Conservation (phyloP, 177 flowering plant genomes). For the Vitis hybrid region DNA sequence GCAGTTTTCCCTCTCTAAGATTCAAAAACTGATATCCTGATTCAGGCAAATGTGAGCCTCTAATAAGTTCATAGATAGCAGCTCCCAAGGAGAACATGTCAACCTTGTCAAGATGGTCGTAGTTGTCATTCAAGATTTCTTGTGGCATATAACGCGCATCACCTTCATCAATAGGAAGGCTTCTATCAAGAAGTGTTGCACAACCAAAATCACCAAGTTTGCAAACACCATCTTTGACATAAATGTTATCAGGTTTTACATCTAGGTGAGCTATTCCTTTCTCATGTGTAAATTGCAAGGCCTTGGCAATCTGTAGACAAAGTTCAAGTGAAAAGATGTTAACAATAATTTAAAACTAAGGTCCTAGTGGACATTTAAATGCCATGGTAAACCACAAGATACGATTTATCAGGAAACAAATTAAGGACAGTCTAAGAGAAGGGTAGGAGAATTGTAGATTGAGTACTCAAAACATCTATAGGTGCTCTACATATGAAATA, state of each 20-base stretch:
- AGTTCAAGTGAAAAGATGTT: neutral
- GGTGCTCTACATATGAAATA: too few relatives aligned
- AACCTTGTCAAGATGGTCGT: constrained; percentile 84
- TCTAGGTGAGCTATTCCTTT: constrained; percentile 86
- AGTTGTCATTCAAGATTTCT: constrained; percentile 82
- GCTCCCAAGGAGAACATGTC: constrained; percentile 91
- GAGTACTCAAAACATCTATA: too few relatives aligned
- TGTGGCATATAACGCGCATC: constrained; percentile 98
- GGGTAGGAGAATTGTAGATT: too few relatives aligned
- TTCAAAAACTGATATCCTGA: constrained; percentile 59
- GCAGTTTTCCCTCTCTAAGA: constrained; percentile 73
- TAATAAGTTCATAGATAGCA: constrained; percentile 73
- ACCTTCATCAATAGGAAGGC: constrained; percentile 90
- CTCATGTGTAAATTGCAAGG: constrained; percentile 75
- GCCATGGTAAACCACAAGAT: neutral
- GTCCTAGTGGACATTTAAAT: too few relatives aligned
- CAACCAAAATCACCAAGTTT: constrained; percentile 99
- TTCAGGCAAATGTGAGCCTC: constrained; percentile 72
- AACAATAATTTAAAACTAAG: too few relatives aligned
- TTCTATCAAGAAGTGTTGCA: constrained; percentile 71
- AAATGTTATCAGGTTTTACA: constrained; percentile 93
- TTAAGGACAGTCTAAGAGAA: too few relatives aligned
- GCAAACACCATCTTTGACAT: constrained; percentile 77
- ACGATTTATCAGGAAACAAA: neutral
- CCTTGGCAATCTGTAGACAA: constrained; percentile 67